These are phyloP conservation scores for Chytriomyces sp. DNA, from an alignment of 192 early-diverging fungal genomes.

Conservation along the genomic window DNA sequence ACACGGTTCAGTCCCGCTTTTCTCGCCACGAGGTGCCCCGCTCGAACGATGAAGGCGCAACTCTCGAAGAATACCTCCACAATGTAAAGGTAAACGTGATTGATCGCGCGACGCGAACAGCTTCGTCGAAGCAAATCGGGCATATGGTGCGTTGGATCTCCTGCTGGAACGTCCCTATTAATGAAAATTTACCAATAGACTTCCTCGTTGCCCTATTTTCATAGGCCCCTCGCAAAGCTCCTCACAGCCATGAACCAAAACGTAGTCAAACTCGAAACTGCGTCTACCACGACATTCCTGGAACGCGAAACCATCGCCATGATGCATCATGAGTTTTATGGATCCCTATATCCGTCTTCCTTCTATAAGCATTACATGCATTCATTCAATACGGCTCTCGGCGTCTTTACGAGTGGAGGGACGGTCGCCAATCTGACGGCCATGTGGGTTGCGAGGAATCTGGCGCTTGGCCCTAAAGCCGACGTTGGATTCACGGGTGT, in stretches of 20 bases:
- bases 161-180: not conserved
- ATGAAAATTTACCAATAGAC: slow-evolving; percentile 22
- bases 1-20: slow-evolving; percentile 32
- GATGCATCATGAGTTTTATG: slow-evolving; percentile 58
- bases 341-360: not conserved
- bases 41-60: slow-evolving; percentile 18
- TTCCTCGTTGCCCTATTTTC: slow-evolving; percentile 59
- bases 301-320: slow-evolving; percentile 56
- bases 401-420: slow-evolving; percentile 55
- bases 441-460: slow-evolving; percentile 61
- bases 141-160: slow-evolving; percentile 47
- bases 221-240: slow-evolving; percentile 52
- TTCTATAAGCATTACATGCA: slow-evolving; percentile 54
- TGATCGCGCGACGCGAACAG: slow-evolving; percentile 52
- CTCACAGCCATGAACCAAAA: slow-evolving; percentile 62
- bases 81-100: slow-evolving; percentile 54
- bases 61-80: slow-evolving; percentile 48
- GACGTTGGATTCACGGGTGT: slow-evolving; percentile 46
- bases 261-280: slow-evolving; percentile 62
- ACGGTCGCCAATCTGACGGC: slow-evolving; percentile 64
- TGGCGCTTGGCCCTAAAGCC: slow-evolving; percentile 36
- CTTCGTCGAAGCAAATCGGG: slow-evolving; percentile 56
- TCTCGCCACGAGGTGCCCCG: slow-evolving; percentile 34
- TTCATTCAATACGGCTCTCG: slow-evolving; percentile 41
- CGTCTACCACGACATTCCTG: slow-evolving; percentile 55